These are phyloP conservation scores for Botryosphaeria agaves DNA, from an alignment of 2,329 filamentous ascomycete species.

Conservation along the genomic window DNA sequence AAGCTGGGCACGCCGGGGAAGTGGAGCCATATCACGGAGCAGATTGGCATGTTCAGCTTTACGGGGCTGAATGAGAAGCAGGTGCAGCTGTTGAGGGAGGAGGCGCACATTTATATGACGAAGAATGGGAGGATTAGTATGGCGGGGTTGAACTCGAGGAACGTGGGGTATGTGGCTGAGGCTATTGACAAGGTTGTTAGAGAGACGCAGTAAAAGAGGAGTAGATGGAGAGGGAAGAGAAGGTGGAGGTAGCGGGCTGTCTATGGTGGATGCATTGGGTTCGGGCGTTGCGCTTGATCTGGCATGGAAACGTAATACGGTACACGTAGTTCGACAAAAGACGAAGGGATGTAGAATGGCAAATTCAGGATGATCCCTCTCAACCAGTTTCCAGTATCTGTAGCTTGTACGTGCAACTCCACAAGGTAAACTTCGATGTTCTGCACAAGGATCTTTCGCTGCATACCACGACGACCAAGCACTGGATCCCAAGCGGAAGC, in stretches of 20 bases:
- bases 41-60: slow-evolving; percentile 99
- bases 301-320: too few relatives aligned
- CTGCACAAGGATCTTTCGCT: too few relatives aligned
- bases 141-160: slow-evolving; percentile 87
- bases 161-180: slow-evolving; percentile 84
- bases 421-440: too few relatives aligned
- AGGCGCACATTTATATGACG: slow-evolving; percentile 74
- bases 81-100: slow-evolving; percentile 50
- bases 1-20: slow-evolving; percentile 69
- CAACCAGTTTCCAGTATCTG: too few relatives aligned
- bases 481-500: too few relatives aligned
- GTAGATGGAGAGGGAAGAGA: not conserved
- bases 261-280: too few relatives aligned
- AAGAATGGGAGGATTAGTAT: slow-evolving; percentile 98
- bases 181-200: slow-evolving; percentile 74
- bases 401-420: too few relatives aligned
- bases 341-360: too few relatives aligned
- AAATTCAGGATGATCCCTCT: too few relatives aligned
- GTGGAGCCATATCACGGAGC: slow-evolving; percentile 95
- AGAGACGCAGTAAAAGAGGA: slow-evolving; percentile 22
- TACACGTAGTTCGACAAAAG: too few relatives aligned
- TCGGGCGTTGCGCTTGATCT: too few relatives aligned
- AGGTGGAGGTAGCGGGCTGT: not conserved
- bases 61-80: slow-evolving; percentile 62
- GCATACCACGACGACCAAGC: too few relatives aligned